Conservation (phyloP, 2,329 filamentous ascomycete genomes). For the Hypomyces perniciosus region DNA sequence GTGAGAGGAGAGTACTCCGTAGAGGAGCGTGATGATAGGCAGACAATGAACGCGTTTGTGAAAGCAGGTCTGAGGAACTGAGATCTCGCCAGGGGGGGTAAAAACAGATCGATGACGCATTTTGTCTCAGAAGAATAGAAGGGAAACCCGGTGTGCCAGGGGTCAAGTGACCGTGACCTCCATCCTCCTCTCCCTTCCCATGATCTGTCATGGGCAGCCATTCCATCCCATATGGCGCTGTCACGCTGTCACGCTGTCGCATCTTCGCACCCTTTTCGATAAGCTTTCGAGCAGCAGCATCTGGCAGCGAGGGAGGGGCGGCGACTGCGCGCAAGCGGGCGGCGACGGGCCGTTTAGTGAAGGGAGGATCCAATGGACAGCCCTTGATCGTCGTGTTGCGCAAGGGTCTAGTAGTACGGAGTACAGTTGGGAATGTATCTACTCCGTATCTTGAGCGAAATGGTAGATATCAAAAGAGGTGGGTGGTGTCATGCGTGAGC, state of each 20-base stretch:
- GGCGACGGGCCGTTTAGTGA: constrained; percentile 4
- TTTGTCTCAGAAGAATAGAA: background rate
- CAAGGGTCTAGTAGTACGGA: no score
- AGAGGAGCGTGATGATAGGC: no score
- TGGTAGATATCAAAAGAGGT: background rate
- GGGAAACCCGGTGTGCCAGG: background rate
- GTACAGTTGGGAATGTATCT: background rate
- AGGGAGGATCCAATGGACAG: background rate
- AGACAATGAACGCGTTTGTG: no score
- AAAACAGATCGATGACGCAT: constrained; percentile 7
- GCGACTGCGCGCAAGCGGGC: constrained; percentile 5
- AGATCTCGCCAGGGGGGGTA: no score
- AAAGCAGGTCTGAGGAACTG: no score
- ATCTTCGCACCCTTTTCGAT: constrained; percentile 8
- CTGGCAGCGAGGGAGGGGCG: constrained; percentile 5
- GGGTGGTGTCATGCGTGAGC: constrained; percentile 8
- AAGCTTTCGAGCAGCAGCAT: constrained; percentile 11
- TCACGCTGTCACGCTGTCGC: constrained; percentile 12
- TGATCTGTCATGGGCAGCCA: constrained; percentile 2
- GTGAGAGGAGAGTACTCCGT: no score
- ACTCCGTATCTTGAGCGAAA: background rate
- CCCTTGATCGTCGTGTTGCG: background rate
- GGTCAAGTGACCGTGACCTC: background rate
- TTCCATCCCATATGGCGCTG: no score
- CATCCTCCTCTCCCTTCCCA: background rate